A percentile compares a stretch with the other conserved stretches of the same genome.
These are phyloP conservation scores for Lichtheimia corymbifera DNA, from an alignment of 371 early-diverging fungal species.

Conservation along the genomic window DNA sequence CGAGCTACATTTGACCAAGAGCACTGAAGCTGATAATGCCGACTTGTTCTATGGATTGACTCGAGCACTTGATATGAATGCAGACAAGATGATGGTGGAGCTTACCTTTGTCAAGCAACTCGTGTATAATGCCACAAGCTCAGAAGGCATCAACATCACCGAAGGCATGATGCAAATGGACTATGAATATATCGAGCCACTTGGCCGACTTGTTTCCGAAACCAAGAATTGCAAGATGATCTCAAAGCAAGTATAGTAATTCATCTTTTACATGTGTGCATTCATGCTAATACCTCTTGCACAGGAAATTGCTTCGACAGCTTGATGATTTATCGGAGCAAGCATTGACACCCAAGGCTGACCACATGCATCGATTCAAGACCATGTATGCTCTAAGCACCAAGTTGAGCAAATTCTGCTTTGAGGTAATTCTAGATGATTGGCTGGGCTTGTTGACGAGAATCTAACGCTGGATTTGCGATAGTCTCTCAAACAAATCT, in stretches of 20 bases:
- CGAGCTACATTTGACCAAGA: slow-evolving; percentile 56
- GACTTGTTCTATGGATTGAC: slow-evolving; percentile 59
- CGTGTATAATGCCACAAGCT: slow-evolving; percentile 25
- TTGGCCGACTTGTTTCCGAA: slow-evolving; percentile 54
- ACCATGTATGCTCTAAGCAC: slow-evolving; percentile 52
- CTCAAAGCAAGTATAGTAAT: slow-evolving; percentile 38
- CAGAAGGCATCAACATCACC: slow-evolving; percentile 31
- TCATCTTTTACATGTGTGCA: not conserved
- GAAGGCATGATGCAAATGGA: slow-evolving; percentile 57
- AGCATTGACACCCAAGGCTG: slow-evolving; percentile 55
- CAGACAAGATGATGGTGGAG: slow-evolving; percentile 68
- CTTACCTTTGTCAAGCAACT: slow-evolving; percentile 51
- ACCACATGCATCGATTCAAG: slow-evolving; percentile 51
- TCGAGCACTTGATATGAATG: slow-evolving; percentile 62
- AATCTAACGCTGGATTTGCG: not conserved
- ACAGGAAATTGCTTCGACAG: slow-evolving; percentile 64
- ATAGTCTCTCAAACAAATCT: slow-evolving; percentile 32
- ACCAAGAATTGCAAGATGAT: slow-evolving; percentile 65
- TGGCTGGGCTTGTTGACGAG: too few relatives aligned
- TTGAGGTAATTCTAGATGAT: slow-evolving; percentile 23
- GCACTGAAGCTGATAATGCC: slow-evolving; percentile 28
- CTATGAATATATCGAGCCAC: slow-evolving; percentile 60
- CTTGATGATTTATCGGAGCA: slow-evolving; percentile 67
- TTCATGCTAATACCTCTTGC: too few relatives aligned
- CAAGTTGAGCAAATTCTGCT: slow-evolving; percentile 52